Base-by-base conservation (phyloP, 306 rosid genomes). In the Bauhinia variegata region DNA sequence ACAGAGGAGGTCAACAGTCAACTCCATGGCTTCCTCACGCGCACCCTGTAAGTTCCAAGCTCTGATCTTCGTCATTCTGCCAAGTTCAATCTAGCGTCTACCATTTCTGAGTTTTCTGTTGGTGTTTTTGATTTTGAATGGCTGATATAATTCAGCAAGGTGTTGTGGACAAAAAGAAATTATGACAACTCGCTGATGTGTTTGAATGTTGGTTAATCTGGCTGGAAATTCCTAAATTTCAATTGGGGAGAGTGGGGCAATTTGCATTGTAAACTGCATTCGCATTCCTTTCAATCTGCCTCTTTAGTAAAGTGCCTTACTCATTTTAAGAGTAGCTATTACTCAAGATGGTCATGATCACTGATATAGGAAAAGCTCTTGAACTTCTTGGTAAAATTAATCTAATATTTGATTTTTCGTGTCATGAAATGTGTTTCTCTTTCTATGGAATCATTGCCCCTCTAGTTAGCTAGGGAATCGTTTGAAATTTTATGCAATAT, bases 11-110 rank as follows among this genome's bases (percentile, higher is more conserved):
- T 6, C n/a, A n/a, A n/a, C n/a, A n/a, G n/a, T 38, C 28, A 18
- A 46, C 42, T 33, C 67, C 64, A 74, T 74, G 78, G 47, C 66
- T 41, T 74, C 54, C 42, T 38, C 44, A 12, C 5, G 16, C 38
- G 28, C 28, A 23, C 28, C 28, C 2, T 23, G 28, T 23, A 23
- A 23, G 2, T 23, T 23, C 28, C 28, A 23, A 23, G 2, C 2
- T 23, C 28, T 23, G 28, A 23, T 23, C 28, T 23, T 23, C n/a
- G 17, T 44, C 16, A 44, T 44, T 44, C 17, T 44, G 49, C 15
- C 15, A 12, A 4, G 49, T 4, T 13, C 2, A 12, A 11, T 42
- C 4, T 11, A 2, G 9, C 12, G 15, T 42, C 48, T 42, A 4
- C 12, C 12, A 42, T 4, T 42, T 42, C 14, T 12, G 4, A 12